These are phyloP conservation scores for Plenodomus lindquistii DNA, from an alignment of 2,329 filamentous ascomycete genomes.

Conservation along the genomic window DNA sequence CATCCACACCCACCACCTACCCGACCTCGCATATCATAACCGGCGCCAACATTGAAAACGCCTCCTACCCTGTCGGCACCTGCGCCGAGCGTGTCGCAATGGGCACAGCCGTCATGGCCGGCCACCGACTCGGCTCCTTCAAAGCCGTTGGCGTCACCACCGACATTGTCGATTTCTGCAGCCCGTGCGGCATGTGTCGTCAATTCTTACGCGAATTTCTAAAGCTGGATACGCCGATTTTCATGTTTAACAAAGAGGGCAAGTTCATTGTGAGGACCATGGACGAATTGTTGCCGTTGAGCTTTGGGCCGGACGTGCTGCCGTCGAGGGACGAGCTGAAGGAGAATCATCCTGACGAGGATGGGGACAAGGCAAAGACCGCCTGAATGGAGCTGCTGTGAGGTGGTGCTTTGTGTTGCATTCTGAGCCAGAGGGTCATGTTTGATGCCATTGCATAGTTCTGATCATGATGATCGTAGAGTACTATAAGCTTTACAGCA, in stretches of 20 bases:
- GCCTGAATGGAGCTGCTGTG: neutral
- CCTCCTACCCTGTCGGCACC: conserved; percentile 88
- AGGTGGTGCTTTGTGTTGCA: neutral
- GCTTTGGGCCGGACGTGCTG: conserved; percentile 57
- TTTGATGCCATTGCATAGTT: too few relatives aligned
- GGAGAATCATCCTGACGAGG: conserved; percentile 21
- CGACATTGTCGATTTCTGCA: conserved; percentile 60
- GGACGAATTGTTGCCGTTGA: conserved; percentile 61
- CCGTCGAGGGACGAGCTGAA: conserved; percentile 40
- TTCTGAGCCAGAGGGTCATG: neutral
- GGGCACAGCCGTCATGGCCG: conserved; percentile 72
- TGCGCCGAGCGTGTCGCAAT: conserved; percentile 91
- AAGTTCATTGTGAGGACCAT: conserved; percentile 72
- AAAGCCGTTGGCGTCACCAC: conserved; percentile 84
- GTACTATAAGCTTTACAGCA: neutral
- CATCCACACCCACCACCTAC: conserved; percentile 43
- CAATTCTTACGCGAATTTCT: conserved; percentile 68
- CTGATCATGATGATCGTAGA: neutral
- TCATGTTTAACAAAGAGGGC: conserved; percentile 89
- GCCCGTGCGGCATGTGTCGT: conserved; percentile 92
- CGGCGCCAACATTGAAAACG: conserved; percentile 84
- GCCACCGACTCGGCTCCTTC: conserved; percentile 49
- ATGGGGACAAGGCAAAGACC: conserved; percentile 29
- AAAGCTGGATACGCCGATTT: conserved; percentile 65
- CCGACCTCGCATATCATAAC: conserved; percentile 54